Percentiles rank a stretch among this genome's conserved stretches.
These are phyloP conservation scores for Xerocomellus dryophilus DNA, from an alignment of 768 basidiomycete genomes.

Conservation along the genomic window DNA sequence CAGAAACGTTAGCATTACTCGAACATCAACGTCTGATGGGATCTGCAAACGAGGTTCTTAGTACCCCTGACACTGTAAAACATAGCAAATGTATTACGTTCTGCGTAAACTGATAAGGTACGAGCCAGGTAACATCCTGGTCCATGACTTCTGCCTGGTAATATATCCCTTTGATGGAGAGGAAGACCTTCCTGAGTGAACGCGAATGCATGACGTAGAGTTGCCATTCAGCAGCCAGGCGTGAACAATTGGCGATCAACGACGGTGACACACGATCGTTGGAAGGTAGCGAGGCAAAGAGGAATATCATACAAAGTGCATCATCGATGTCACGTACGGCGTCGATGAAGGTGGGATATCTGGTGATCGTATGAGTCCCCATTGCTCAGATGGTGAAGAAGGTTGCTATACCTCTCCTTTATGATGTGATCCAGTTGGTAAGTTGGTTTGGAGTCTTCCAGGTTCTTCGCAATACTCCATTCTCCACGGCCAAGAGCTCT, in stretches of 20 bases:
- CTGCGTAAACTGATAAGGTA: slow-evolving; percentile 97
- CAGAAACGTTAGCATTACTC: slow-evolving; percentile 96
- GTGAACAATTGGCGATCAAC: slow-evolving; percentile 85
- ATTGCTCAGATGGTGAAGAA: not conserved
- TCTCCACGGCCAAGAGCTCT: slow-evolving; percentile 90
- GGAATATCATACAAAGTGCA: slow-evolving; percentile 89
- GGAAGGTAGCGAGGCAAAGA: slow-evolving; percentile 92
- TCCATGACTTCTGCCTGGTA: slow-evolving; percentile 96
- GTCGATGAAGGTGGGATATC: slow-evolving; percentile 96
- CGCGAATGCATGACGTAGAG: slow-evolving; percentile 88
- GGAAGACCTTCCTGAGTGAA: slow-evolving; percentile 83
- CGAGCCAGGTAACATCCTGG: slow-evolving; percentile 91
- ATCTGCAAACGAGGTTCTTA: slow-evolving; percentile 49
- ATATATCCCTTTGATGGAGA: slow-evolving; percentile 97
- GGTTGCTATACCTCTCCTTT: slow-evolving; percentile 77
- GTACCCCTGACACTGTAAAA: slow-evolving; percentile 1
- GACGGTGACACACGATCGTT: slow-evolving; percentile 75
- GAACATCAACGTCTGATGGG: slow-evolving; percentile 92
- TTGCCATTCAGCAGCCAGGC: slow-evolving; percentile 94
- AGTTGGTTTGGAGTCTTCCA: slow-evolving; percentile 90
- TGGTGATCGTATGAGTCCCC: slow-evolving; percentile 32
- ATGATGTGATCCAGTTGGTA: slow-evolving; percentile 94
- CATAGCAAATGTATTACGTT: slow-evolving; percentile 48
- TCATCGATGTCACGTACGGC: slow-evolving; percentile 96
- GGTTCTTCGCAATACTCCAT: slow-evolving; percentile 90